Conservation (phyloP, 768 basidiomycete genomes). For the Boletellus ananas region DNA sequence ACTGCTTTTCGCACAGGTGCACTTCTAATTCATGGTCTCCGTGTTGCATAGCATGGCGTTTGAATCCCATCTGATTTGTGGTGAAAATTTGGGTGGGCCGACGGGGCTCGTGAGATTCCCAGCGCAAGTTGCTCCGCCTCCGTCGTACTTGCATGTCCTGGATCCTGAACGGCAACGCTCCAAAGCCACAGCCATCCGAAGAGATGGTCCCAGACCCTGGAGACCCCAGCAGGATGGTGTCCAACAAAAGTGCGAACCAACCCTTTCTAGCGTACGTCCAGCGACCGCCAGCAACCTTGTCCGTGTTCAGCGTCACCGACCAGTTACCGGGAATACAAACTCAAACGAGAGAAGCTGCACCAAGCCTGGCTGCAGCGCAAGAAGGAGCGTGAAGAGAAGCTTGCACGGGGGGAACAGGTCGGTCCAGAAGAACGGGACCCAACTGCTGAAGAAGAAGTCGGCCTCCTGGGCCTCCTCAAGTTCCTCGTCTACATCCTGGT, state of each 20-base stretch:
- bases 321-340: constrained; percentile 67
- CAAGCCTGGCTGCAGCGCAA: constrained; percentile 66
- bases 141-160: constrained; percentile 57
- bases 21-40: constrained; percentile 24
- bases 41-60: constrained; percentile 22
- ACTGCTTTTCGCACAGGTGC: constrained; percentile 30
- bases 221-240: constrained; percentile 66
- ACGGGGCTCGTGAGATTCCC: no score
- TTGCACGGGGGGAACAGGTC: constrained; percentile 69
- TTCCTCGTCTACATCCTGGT: constrained; percentile 58
- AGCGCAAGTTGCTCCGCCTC: no score
- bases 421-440: constrained; percentile 74
- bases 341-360: constrained; percentile 57
- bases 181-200: constrained; percentile 37
- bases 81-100: neutral
- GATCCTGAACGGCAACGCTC: constrained; percentile 42
- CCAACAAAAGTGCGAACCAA: constrained; percentile 77
- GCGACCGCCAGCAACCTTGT: neutral
- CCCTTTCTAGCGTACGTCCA: constrained; percentile 76
- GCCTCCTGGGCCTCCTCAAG: constrained; percentile 61
- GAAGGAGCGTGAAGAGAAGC: constrained; percentile 66
- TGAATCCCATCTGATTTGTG: constrained; percentile 9
- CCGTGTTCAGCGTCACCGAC: constrained; percentile 5
- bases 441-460: constrained; percentile 64
- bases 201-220: constrained; percentile 60